Evolutionary conservation across 192 early-diverging fungal species (phyloP).

Genomic region (Mortierella alpina): DNA sequence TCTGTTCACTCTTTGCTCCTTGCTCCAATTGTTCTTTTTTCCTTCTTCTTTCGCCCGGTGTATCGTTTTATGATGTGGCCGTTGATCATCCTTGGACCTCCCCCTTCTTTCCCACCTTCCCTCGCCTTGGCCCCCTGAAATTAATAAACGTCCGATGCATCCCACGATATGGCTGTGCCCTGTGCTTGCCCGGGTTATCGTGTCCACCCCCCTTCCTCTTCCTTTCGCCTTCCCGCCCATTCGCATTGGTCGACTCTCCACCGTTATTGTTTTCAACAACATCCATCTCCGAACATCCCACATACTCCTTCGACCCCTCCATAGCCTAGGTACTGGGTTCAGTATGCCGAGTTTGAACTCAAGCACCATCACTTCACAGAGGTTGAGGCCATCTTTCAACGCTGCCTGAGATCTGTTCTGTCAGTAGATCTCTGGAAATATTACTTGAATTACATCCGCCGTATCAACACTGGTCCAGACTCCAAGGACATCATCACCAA

Average conservation of each 20-base stretch:
- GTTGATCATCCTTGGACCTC: too few relatives aligned
- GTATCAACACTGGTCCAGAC: conserved; percentile 75
- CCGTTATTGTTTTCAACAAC: neutral
- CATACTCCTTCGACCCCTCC: conserved; percentile 2
- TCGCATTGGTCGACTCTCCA: neutral
- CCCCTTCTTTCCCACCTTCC: neutral
- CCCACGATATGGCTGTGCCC: conserved; percentile 16
- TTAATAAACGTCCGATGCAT: conserved; percentile 21
- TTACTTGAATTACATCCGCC: conserved; percentile 89
- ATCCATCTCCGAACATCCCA: conserved; percentile 6
- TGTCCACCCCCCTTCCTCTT: conserved; percentile 7
- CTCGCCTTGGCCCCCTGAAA: conserved; percentile 10
- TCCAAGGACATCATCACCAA: conserved; percentile 77
- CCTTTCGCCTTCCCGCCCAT: neutral
- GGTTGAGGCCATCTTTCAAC: conserved; percentile 87
- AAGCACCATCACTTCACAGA: conserved; percentile 76
- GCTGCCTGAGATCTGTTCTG: conserved; percentile 82
- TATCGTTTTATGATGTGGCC: too few relatives aligned
- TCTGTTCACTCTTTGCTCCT: neutral
- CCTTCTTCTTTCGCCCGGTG: neutral
- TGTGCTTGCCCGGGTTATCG: conserved; percentile 20
- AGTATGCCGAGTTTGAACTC: conserved; percentile 86
- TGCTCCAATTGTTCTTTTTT: neutral
- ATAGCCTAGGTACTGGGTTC: conserved; percentile 80
- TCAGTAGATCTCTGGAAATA: conserved; percentile 90